Evolutionary conservation across 495 filamentous ascomycete genomes (phyloP).

Genomic region (Podospora bellae-mahoneyi): DNA sequence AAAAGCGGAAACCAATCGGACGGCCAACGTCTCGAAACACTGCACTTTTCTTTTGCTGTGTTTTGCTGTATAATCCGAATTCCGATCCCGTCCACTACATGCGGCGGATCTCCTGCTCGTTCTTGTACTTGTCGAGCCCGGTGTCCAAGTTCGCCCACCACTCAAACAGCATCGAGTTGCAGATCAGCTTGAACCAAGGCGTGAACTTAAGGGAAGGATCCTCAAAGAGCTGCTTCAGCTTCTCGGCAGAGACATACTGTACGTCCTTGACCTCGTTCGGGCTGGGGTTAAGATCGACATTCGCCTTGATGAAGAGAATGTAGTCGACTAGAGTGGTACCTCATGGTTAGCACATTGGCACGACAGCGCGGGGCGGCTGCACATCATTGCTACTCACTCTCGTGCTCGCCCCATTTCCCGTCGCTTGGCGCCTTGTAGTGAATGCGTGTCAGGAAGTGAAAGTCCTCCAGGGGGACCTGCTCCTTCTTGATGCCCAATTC

Average conservation of each 20-base stretch:
- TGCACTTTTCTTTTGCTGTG: not conserved
- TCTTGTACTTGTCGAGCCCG: conserved; percentile 77
- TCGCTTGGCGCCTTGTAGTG: conserved; percentile 98
- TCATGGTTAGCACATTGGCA: conserved; percentile 11
- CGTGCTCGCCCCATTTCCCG: conserved; percentile 98
- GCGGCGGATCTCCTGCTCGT: conserved; percentile 80
- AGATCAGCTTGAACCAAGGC: conserved; percentile 99
- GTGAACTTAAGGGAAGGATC: conserved; percentile 81
- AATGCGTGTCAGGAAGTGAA: conserved; percentile 92
- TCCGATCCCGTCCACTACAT: conserved; percentile 50
- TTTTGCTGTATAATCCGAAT: not conserved
- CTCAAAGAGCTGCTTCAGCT: conserved; percentile 81
- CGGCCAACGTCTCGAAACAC: conserved; percentile 1
- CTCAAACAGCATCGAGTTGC: conserved; percentile 93
- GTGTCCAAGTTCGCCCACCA: conserved; percentile 92
- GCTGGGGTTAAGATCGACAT: conserved; percentile 77
- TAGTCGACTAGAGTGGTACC: conserved; percentile 74
- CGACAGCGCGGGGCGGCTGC: not conserved
- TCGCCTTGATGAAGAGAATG: conserved; percentile 95
- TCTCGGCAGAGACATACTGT: conserved; percentile 74
- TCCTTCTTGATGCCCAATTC: conserved; percentile 88
- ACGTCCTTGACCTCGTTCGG: conserved; percentile 84
- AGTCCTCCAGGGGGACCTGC: conserved; percentile 89
- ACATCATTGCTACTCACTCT: conserved; percentile 61
- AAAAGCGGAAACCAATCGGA: conserved; percentile 14